Conservation (phyloP, 106 monocot species). For the Dioscorea zingiberensis region DNA sequence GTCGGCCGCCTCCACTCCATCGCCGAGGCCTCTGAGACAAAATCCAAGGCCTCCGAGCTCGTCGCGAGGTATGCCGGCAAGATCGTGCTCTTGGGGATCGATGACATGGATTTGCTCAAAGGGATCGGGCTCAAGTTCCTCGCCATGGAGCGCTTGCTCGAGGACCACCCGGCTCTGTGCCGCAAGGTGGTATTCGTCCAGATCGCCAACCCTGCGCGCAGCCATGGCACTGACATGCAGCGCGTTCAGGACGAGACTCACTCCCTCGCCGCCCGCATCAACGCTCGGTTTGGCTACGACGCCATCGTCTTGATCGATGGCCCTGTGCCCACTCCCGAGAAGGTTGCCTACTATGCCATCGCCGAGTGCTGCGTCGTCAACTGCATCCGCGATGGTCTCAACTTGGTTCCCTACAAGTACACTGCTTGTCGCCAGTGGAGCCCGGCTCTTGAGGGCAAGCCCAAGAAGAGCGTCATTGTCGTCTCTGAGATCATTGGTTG, state of each 20-base stretch:
- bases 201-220: constrained; percentile 84
- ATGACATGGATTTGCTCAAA: constrained; percentile 86
- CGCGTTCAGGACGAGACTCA: constrained; percentile 58
- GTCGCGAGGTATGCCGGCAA: constrained; percentile 23
- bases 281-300: constrained; percentile 63
- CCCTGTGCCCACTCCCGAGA: constrained; percentile 50
- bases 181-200: constrained; percentile 70
- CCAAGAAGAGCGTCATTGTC: constrained; percentile 78
- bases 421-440: constrained; percentile 70
- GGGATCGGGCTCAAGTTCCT: constrained; percentile 92
- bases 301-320: constrained; percentile 64
- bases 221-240: constrained; percentile 74
- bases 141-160: constrained; percentile 74
- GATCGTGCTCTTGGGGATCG: constrained; percentile 53
- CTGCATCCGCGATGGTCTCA: constrained; percentile 81
- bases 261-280: constrained; percentile 37
- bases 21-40: constrained; percentile 29
- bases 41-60: constrained; percentile 20
- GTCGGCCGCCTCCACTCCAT: constrained; percentile 51
- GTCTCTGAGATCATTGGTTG: constrained; percentile 51
- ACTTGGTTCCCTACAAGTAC: constrained; percentile 80
- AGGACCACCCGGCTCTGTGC: constrained; percentile 45
- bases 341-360: constrained; percentile 70
- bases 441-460: constrained; percentile 18
- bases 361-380: constrained; percentile 78